Evolutionary conservation across 2,329 filamentous ascomycete genomes (phyloP).

Genomic region (Emmonsia crescens): DNA sequence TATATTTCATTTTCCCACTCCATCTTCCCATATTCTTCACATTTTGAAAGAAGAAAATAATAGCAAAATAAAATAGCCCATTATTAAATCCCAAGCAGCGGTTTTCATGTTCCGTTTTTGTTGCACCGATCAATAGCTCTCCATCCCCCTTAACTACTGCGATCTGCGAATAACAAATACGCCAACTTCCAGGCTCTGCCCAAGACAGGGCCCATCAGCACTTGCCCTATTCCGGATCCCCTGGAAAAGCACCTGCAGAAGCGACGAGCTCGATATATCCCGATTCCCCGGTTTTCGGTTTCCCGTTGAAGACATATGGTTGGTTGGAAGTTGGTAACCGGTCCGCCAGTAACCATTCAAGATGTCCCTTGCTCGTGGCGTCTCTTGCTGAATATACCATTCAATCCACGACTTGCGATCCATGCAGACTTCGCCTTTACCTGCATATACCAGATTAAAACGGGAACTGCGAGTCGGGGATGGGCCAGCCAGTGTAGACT

Average conservation of each 20-base stretch:
- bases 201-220: slow-evolving; percentile 33
- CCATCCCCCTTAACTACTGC: neutral
- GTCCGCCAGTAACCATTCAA: slow-evolving; percentile 34
- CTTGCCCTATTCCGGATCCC: slow-evolving; percentile 45
- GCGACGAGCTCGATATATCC: slow-evolving; percentile 42
- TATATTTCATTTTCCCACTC: neutral
- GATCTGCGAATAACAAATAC: slow-evolving; percentile 41
- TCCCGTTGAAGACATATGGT: slow-evolving; percentile 18
- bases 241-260: slow-evolving; percentile 50
- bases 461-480: slow-evolving; percentile 26
- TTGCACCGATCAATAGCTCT: neutral
- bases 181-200: slow-evolving; percentile 36
- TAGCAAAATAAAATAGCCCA: too few relatives aligned
- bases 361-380: slow-evolving; percentile 45
- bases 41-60: too few relatives aligned
- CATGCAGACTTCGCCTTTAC: slow-evolving; percentile 41
- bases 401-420: slow-evolving; percentile 48
- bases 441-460: slow-evolving; percentile 40
- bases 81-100: neutral
- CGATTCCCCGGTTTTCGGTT: slow-evolving; percentile 24
- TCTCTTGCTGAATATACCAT: slow-evolving; percentile 57
- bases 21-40: neutral
- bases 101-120: neutral
- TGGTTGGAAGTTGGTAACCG: slow-evolving; percentile 23
- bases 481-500: slow-evolving; percentile 18